Conservation (phyloP, 331 rosid species). For the Saraca asoca region DNA sequence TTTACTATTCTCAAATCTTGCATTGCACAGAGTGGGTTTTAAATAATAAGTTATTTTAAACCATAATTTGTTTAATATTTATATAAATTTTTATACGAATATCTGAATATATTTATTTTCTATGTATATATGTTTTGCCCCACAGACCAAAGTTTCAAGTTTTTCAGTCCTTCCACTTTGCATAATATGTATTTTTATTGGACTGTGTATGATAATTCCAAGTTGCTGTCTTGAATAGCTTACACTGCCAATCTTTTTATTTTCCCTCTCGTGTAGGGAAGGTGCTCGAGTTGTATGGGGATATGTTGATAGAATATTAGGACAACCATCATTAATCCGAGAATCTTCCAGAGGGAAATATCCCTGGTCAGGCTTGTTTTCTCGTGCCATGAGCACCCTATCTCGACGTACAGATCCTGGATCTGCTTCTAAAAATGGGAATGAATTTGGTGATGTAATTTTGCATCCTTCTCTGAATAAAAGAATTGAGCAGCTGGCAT, state of each 20-base stretch:
- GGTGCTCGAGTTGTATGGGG: constrained; percentile 98
- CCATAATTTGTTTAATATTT: too few relatives aligned
- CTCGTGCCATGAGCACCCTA: constrained; percentile 55
- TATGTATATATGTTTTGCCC: neutral
- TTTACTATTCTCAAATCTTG: neutral
- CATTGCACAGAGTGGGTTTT: neutral
- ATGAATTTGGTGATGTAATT: constrained; percentile 86
- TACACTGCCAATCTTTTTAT: neutral
- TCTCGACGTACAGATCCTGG: constrained; percentile 40
- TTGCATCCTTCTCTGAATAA: constrained; percentile 82
- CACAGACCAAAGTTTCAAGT: neutral
- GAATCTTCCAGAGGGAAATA: constrained; percentile 95
- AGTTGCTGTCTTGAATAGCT: neutral
- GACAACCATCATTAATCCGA: constrained; percentile 91
- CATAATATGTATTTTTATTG: constrained; percentile 11
- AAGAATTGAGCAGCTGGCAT: constrained; percentile 81
- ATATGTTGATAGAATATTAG: constrained; percentile 92
- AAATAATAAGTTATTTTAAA: too few relatives aligned
- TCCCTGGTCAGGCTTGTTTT: constrained; percentile 85
- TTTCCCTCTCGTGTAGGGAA: constrained; percentile 56
- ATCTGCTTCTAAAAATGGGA: constrained; percentile 54
- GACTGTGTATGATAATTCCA: neutral
- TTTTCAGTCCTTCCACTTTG: too few relatives aligned
- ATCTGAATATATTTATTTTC: neutral
- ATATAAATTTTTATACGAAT: too few relatives aligned